Percentiles rank a stretch among this genome's conserved stretches.
phyloP scores from a whole-genome alignment of 164 flowering plant genomes.

The Annona cherimola region DNA sequence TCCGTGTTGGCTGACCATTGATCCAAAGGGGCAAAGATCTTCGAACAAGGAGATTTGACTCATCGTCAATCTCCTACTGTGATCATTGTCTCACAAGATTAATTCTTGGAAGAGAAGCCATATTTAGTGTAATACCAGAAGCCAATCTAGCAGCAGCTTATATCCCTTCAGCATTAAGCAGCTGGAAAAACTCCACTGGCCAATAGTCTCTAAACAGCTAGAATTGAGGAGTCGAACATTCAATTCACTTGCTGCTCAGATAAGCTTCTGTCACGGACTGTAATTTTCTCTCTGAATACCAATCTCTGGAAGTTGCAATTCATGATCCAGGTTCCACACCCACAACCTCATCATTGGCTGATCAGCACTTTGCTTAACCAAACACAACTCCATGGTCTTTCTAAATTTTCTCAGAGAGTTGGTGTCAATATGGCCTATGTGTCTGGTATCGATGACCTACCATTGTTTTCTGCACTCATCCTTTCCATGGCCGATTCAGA shows the following conservation, averaged over 20 bases:
- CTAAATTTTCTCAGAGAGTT: slow-evolving; percentile 48
- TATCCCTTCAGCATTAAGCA: neutral
- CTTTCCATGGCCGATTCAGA: slow-evolving; percentile 59
- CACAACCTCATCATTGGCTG: slow-evolving; percentile 77
- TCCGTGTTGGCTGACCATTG: no score
- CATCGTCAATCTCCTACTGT: no score
- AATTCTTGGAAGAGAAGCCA: no score
- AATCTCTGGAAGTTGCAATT: slow-evolving; percentile 55
- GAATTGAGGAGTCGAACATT: neutral
- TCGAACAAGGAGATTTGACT: no score
- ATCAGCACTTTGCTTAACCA: slow-evolving; percentile 65
- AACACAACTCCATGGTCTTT: slow-evolving; percentile 72
- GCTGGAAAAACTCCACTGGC: neutral
- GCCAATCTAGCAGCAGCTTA: neutral
- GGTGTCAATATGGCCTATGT: slow-evolving; percentile 36
- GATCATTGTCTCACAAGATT: no score
- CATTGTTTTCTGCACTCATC: slow-evolving; percentile 35
- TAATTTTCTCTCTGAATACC: neutral
- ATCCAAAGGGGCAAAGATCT: no score
- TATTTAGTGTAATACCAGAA: no score
- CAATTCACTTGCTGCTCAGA: neutral
- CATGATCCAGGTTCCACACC: slow-evolving; percentile 65
- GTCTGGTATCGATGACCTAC: slow-evolving; percentile 42
- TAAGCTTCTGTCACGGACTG: neutral
- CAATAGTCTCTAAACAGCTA: neutral